A percentile compares a stretch with the other conserved stretches of the same genome.
These are phyloP conservation scores for Lachancea lanzarotensis DNA, from an alignment of 805 yeast species.

Conservation along the genomic window DNA sequence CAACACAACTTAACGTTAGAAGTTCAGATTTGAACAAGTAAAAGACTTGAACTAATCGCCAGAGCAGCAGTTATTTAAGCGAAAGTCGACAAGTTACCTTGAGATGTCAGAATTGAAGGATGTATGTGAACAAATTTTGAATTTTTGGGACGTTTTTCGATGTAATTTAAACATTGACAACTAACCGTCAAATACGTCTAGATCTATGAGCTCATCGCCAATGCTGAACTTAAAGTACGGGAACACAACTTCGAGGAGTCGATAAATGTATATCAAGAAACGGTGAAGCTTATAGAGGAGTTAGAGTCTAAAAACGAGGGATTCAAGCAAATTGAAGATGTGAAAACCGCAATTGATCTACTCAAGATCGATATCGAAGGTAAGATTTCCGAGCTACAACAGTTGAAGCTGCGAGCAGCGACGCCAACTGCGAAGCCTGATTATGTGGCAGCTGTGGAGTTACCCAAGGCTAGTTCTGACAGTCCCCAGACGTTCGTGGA, in stretches of 20 bases:
- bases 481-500: neutral
- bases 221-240: slow-evolving; percentile 45
- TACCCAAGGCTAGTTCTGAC: neutral
- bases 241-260: slow-evolving; percentile 40
- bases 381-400: slow-evolving; percentile 31
- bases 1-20: neutral
- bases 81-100: neutral
- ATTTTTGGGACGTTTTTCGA: neutral
- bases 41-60: neutral
- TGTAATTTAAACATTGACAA: neutral
- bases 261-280: slow-evolving; percentile 29
- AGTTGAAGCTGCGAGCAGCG: slow-evolving; percentile 9
- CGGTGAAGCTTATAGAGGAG: slow-evolving; percentile 9
- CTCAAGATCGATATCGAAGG: slow-evolving; percentile 29
- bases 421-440: neutral
- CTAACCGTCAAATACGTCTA: slow-evolving; percentile 11
- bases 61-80: too few relatives aligned
- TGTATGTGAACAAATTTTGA: neutral
- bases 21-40: neutral
- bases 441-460: neutral
- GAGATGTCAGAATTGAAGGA: slow-evolving; percentile 5
- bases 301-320: slow-evolving; percentile 3
- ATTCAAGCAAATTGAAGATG: slow-evolving; percentile 27
- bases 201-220: slow-evolving; percentile 46
- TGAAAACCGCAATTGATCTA: slow-evolving; percentile 26